Conservation (phyloP, 306 rosid genomes). For the Trifolium repens region DNA sequence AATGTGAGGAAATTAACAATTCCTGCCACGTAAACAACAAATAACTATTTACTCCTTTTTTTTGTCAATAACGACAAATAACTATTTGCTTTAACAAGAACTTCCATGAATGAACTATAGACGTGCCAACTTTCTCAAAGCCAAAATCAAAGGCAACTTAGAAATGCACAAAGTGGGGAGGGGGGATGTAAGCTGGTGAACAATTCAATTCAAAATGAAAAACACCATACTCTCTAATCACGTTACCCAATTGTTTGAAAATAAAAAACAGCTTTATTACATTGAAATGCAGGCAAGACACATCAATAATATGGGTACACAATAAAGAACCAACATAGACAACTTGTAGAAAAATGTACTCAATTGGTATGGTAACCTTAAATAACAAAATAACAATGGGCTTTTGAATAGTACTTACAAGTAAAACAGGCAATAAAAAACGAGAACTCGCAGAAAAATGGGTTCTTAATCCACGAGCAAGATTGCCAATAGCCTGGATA, state of each 20-base stretch:
- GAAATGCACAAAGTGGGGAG: neutral
- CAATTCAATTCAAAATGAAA: conserved; percentile 27
- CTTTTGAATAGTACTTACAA: conserved; percentile 62
- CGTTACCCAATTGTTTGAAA: conserved; percentile 1
- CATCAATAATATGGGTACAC: neutral
- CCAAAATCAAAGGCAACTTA: conserved; percentile 4
- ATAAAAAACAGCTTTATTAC: conserved; percentile 17
- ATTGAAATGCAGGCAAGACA: neutral
- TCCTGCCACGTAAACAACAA: conserved; percentile 3
- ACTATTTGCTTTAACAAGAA: neutral
- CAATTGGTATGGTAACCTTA: neutral
- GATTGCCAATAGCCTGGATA: conserved; percentile 96
- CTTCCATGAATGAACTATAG: too few relatives aligned
- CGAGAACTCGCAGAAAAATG: conserved; percentile 96
- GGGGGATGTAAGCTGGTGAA: neutral
- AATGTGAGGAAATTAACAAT: conserved; percentile 29
- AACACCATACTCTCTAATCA: conserved; percentile 1
- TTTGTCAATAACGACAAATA: neutral
- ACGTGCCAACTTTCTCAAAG: neutral
- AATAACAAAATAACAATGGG: conserved; percentile 1
- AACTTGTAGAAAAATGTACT: neutral
- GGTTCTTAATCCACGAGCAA: conserved; percentile 88
- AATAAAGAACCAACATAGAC: conserved; percentile 6
- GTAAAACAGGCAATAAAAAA: conserved; percentile 88
- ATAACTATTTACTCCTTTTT: conserved; percentile 7